These are phyloP conservation scores for Diaporthe citrichinensis DNA, from an alignment of 2,329 filamentous ascomycete species.

Conservation along the genomic window DNA sequence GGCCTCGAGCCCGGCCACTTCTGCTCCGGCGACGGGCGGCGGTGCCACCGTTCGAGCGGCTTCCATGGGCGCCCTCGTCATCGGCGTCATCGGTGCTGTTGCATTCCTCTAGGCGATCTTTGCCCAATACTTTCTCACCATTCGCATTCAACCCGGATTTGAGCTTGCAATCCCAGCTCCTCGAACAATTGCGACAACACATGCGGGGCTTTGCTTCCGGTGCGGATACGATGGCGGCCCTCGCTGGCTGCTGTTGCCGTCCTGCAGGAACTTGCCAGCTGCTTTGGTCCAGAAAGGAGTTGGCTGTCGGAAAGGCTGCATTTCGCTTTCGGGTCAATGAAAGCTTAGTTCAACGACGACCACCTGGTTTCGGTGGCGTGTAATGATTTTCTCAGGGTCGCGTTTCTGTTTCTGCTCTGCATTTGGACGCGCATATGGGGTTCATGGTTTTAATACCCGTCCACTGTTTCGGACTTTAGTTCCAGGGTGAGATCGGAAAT, in stretches of 20 bases:
- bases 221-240: constrained; percentile 28
- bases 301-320: constrained; percentile 17
- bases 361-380: constrained; percentile 19
- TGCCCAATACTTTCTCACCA: no score
- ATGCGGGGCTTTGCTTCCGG: constrained; percentile 23
- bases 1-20: constrained; percentile 44
- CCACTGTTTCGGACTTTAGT: constrained; percentile 26
- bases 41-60: constrained; percentile 50
- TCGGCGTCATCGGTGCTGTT: constrained; percentile 52
- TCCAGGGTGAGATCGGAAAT: constrained; percentile 22
- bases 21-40: constrained; percentile 47
- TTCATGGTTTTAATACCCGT: constrained; percentile 33
- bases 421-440: constrained; percentile 16
- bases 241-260: constrained; percentile 6
- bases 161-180: constrained; percentile 1
- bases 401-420: constrained; percentile 28
- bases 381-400: constrained; percentile 21
- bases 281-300: constrained; percentile 13
- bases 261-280: constrained; percentile 23
- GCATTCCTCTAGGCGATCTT: constrained; percentile 51
- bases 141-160: constrained; percentile 5
- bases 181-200: constrained; percentile 7
- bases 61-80: constrained; percentile 52
- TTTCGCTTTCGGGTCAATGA: constrained; percentile 13
- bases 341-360: not conserved